Conservation (phyloP, 1,284 basidiomycete genomes). For the Erythrobasidium hasegawianum region DNA sequence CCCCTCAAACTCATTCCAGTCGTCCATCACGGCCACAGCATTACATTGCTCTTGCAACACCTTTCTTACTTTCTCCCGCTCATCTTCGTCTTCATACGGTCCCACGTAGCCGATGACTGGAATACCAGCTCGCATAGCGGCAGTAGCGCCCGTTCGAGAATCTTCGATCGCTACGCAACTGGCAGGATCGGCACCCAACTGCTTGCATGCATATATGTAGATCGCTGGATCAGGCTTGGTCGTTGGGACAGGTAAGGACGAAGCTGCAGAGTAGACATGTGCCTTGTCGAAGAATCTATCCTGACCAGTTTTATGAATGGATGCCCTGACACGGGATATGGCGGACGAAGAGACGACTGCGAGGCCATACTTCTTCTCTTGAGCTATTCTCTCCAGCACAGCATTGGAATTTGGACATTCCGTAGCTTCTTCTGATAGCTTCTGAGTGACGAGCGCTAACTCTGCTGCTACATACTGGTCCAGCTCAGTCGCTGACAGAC, state of each 20-base stretch:
- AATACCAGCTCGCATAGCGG: conserved; percentile 34
- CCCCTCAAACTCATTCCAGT: conserved; percentile 29
- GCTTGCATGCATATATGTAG: conserved; percentile 31
- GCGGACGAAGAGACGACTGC: conserved; percentile 34
- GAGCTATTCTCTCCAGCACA: conserved; percentile 5
- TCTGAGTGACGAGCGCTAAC: conserved; percentile 7
- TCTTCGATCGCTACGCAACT: conserved; percentile 33
- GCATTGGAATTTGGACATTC: conserved; percentile 11
- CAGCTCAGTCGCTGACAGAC: conserved; percentile 6
- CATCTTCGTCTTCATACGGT: conserved; percentile 25
- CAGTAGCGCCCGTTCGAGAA: conserved; percentile 22
- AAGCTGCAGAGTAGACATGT: conserved; percentile 27
- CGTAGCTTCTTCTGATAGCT: conserved; percentile 6
- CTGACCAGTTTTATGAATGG: conserved; percentile 17
- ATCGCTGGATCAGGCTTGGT: conserved; percentile 34
- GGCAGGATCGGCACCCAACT: conserved; percentile 29
- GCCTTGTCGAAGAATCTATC: conserved; percentile 15
- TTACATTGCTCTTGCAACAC: conserved; percentile 13
- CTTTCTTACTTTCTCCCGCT: conserved; percentile 12
- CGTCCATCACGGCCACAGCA: conserved; percentile 26
- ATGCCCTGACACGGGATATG: conserved; percentile 21
- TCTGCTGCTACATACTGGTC: conserved; percentile 28
- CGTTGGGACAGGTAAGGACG: conserved; percentile 29
- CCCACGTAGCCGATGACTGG: conserved; percentile 24
- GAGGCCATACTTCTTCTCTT: conserved; percentile 25